Evolutionary conservation across 2,329 filamentous ascomycete species (phyloP), one percentile per base, ranked within the genome.

Genomic region (Neonectria hederae): DNA sequence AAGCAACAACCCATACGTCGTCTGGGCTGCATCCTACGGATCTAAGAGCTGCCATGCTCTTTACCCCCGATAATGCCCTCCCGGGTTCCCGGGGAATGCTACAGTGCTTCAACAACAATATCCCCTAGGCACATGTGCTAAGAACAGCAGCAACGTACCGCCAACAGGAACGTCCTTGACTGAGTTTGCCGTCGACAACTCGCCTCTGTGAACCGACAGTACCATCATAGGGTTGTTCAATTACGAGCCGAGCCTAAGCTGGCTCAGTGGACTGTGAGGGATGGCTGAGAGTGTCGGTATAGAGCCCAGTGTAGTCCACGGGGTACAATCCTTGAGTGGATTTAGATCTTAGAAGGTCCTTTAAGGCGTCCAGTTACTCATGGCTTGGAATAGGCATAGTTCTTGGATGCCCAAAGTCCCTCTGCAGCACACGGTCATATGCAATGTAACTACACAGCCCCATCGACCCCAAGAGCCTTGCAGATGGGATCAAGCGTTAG

Each of bases 151-250:
- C 21, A 40, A 7, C n/a, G 43, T 51, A 1, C 57, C 48, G 1
- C 57, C 40, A 54, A 53, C 48, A 26, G 40, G 26, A 46, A 46
- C 48, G 6, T 13, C 17, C 2, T 14, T 53, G 11, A 21, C 40
- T 13, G 49, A 32, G 13, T 59, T 59, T 42, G 26, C n/a, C 9
- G 40, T 40, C 2, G 38, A 53, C 11, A 35, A 26, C 19, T 52
- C 49, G 28, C 46, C 57, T 21, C 24, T 59, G 14, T 59, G 57
- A 49, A 28, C 57, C 13, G 57, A 59, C 2, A 49, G 54, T 5
- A 59, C 57, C 9, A 59, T 59, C 49, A 54, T 59, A n/a, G 57
- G 57, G 2, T 22, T 59, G 51, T 59, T 59, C 28, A 59, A 59
- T 26, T 59, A 59, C 22, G 57, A 59, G 48, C 57, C 57, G n/a